Evolutionary conservation across 306 rosid genomes (phyloP), one percentile per base, ranked within the genome.

Genomic region (Comarum palustre): DNA sequence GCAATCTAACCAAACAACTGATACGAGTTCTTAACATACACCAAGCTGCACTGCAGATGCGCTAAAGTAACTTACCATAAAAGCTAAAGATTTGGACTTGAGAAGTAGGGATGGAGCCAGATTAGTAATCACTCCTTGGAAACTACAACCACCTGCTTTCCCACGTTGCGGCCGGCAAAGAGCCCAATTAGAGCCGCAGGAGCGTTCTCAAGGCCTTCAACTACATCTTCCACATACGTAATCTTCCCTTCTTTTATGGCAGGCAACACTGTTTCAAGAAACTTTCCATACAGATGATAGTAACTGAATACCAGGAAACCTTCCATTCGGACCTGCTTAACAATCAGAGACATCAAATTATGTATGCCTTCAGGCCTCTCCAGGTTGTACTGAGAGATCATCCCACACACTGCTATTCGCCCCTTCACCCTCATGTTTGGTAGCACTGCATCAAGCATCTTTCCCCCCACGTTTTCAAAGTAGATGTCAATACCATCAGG

Each of bases 321-420:
- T 38, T 24, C 15, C 20, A 74, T 50, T 0, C 27, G 64, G 22
- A 64, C 31, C n/a, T 16, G 29, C 25, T 52, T 74, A 13, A 1
- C 7, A 2, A 65, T 1, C 9, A 74, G 15, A 7, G 27, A 20
- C 54, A 51, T 39, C 32, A 74, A 52, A 50, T 65, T 74, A 6
- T 39, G 20, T 11, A 74, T 24, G 4, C 66, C 66, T 74, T 65
- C 52, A 1, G 4, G 72, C 34, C 51, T 6, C 10, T 74, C 55
- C 29, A 74, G 64, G 36, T 74, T 74, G 66, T 66, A 65, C 42
- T 74, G 72, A 12, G 72, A 74, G 19, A 74, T 74, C 78, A 74
- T 50, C 42, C 78, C 72, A 16, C 78, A 74, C 2, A 0, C 64
- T 8, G 72, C 63, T 50, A 74, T 74, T 25, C 72, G 78, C n/a